Percentiles rank a stretch among this genome's conserved stretches.
These are phyloP conservation scores for Rhizophora mangle DNA, from an alignment of 345 rosid genomes.

Conservation along the genomic window DNA sequence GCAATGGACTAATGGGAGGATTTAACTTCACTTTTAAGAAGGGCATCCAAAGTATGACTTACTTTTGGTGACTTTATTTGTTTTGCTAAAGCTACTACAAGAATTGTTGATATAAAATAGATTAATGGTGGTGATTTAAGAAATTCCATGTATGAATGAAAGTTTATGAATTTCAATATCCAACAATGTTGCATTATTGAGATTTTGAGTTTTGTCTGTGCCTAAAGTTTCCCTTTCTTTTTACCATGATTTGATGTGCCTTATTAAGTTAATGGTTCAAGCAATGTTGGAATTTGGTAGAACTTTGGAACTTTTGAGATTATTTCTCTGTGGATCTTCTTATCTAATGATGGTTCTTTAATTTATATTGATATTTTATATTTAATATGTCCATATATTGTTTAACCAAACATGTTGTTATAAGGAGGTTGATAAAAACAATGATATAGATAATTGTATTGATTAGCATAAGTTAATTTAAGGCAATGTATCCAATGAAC, in stretches of 20 bases:
- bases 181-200: slow-evolving; percentile 68
- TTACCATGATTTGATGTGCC: slow-evolving; percentile 1
- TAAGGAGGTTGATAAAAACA: neutral
- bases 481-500: too few relatives aligned
- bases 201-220: slow-evolving; percentile 81
- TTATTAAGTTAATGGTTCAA: neutral
- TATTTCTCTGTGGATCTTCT: too few relatives aligned
- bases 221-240: slow-evolving; percentile 81
- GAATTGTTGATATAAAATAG: slow-evolving; percentile 65
- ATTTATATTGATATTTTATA: too few relatives aligned
- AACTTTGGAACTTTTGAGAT: too few relatives aligned
- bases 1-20: slow-evolving; percentile 81
- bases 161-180: slow-evolving; percentile 65
- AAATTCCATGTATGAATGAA: slow-evolving; percentile 70
- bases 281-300: neutral
- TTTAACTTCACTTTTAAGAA: slow-evolving; percentile 48
- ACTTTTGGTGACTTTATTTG: slow-evolving; percentile 58
- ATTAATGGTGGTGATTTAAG: slow-evolving; percentile 85
- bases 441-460: slow-evolving; percentile 18
- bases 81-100: slow-evolving; percentile 74
- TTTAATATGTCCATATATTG: neutral
- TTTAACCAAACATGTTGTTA: neutral
- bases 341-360: too few relatives aligned
- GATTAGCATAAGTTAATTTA: too few relatives aligned
- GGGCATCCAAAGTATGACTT: slow-evolving; percentile 76